Base-by-base conservation (phyloP, 148 eudicot genomes). In the Rhododendron mucronatum region DNA sequence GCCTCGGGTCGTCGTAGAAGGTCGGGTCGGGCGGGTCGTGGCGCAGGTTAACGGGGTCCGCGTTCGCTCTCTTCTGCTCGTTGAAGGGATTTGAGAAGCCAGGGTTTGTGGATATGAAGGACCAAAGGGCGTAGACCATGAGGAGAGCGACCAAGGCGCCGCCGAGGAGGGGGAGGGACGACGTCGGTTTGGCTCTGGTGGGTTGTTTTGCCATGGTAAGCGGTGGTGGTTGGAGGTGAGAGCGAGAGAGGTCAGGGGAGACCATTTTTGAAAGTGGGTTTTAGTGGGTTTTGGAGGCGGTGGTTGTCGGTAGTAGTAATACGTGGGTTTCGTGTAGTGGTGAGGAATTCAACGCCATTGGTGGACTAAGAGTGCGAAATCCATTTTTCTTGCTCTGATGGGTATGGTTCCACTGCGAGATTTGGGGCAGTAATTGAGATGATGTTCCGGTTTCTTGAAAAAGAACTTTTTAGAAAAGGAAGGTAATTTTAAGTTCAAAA, bases 101-200 rank as follows among this genome's bases (percentile, higher is more conserved):
- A 35, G 84, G 86, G 84, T 48, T 63, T 2, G 88, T 89, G 86
- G 69, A 37, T 0, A 91, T 53, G 74, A 93, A 90, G 48, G 95
- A 93, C 88, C 91, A 88, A 6, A 94, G 61, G 37, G 91, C 92
- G 93, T 92, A 95, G 3, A 94, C 37, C 4, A 92, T 41, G 20
- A 95, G 83, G 39, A 93, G 86, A 7, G 92, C 94, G 0, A 89
- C 88, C 13, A 91, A 44, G 30, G 89, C 86, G 0, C 94, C 94
- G 45, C 91, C 91, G 44, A 80, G 78, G 83, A 88, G 88, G 75
- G 88, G 20, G 4, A 63, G 39, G 67, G 91, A 91, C 76, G 91
- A 33, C 82, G 93, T 87, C 53, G 91, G 39, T 80, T 88, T 92
- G 86, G 6, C 21, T 30, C 91, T 87, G 48, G n/a, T 15, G 57